Conservation (phyloP, 1,284 basidiomycete species). For the Ganoderma lucidum region DNA sequence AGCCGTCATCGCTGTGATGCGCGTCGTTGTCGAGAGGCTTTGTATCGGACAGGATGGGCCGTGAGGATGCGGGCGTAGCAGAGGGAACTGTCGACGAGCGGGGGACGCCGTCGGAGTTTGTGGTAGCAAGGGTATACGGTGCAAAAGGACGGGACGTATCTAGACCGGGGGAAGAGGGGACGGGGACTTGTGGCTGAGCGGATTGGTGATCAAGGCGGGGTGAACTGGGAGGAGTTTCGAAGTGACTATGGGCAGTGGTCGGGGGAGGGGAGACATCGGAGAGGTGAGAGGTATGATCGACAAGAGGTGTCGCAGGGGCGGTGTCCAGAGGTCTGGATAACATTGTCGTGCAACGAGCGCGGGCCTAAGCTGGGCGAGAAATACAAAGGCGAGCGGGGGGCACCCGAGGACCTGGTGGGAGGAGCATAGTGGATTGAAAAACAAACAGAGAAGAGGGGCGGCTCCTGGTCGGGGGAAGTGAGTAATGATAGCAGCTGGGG, state of each 20-base stretch:
- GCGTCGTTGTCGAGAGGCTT: constrained; percentile 17
- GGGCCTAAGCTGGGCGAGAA: constrained; percentile 16
- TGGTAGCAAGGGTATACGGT: constrained; percentile 13
- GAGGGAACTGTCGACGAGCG: constrained; percentile 31
- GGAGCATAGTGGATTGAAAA: constrained; percentile 21
- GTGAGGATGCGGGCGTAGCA: constrained; percentile 27
- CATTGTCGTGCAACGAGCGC: constrained; percentile 22
- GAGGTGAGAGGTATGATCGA: constrained; percentile 19
- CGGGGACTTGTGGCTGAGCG: neutral
- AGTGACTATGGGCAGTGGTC: neutral
- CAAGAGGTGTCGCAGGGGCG: constrained; percentile 1
- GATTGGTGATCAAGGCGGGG: neutral
- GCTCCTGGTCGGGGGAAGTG: constrained; percentile 18
- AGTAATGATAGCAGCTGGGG: constrained; percentile 28
- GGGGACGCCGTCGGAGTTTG: constrained; percentile 24
- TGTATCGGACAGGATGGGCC: constrained; percentile 26
- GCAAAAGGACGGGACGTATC: neutral
- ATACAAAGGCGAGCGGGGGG: constrained; percentile 17
- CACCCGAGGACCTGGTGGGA: constrained; percentile 3
- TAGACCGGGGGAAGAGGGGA: constrained; percentile 3
- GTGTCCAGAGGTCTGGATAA: constrained; percentile 20
- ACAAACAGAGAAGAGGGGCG: constrained; percentile 13
- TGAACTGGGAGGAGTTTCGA: constrained; percentile 2
- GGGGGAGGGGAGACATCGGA: constrained; percentile 16
- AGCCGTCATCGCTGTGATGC: constrained; percentile 16